A percentile compares a stretch with the other conserved stretches of the same genome.
These are phyloP conservation scores for Suillus cothurnatus DNA, from an alignment of 768 basidiomycete species.

Conservation along the genomic window DNA sequence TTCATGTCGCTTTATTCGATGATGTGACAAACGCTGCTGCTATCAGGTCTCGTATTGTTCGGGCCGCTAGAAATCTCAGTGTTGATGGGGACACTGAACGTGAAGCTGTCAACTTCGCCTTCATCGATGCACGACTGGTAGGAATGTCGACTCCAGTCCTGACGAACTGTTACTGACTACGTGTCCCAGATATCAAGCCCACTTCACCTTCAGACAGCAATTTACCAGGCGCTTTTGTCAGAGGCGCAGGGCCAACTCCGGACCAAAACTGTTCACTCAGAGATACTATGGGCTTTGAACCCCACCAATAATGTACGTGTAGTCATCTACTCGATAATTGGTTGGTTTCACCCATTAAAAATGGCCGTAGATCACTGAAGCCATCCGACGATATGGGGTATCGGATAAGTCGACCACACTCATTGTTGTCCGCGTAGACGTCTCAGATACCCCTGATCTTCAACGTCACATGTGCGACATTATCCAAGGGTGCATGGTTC, in stretches of 20 bases:
- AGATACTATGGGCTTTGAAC: slow-evolving; percentile 85
- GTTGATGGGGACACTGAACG: slow-evolving; percentile 67
- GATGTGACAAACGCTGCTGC: slow-evolving; percentile 63
- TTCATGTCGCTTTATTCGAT: slow-evolving; percentile 67
- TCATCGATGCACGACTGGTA: slow-evolving; percentile 85
- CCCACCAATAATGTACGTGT: slow-evolving; percentile 79
- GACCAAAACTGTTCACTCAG: slow-evolving; percentile 89
- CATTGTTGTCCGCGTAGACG: slow-evolving; percentile 69
- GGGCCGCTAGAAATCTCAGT: slow-evolving; percentile 63
- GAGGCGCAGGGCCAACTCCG: slow-evolving; percentile 58
- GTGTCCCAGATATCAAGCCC: slow-evolving; percentile 72
- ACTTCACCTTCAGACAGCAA: slow-evolving; percentile 81
- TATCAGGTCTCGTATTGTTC: slow-evolving; percentile 68
- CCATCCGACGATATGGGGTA: slow-evolving; percentile 83
- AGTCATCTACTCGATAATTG: neutral
- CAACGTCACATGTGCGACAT: slow-evolving; percentile 55
- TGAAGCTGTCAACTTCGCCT: slow-evolving; percentile 85
- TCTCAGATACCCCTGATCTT: slow-evolving; percentile 43
- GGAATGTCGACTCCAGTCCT: slow-evolving; percentile 30
- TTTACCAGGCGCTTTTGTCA: slow-evolving; percentile 80
- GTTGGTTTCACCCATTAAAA: neutral
- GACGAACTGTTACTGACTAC: slow-evolving; percentile 14
- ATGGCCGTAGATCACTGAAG: slow-evolving; percentile 75
- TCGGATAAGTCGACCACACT: slow-evolving; percentile 65
- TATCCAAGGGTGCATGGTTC: slow-evolving; percentile 58